These are phyloP conservation scores for Linum trigynum DNA, from an alignment of 345 rosid genomes.

Conservation along the genomic window DNA sequence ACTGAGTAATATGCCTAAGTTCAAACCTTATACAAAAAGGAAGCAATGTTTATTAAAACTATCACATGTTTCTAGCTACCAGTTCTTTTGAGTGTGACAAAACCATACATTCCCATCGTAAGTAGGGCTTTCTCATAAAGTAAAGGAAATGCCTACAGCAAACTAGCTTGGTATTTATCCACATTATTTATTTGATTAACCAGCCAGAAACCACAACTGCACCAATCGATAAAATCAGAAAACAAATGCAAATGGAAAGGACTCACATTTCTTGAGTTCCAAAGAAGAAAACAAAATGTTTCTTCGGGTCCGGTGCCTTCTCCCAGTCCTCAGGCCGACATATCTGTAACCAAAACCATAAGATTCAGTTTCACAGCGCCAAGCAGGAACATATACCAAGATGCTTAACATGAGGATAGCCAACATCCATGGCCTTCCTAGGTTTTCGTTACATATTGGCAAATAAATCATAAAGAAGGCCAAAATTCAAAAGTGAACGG, in stretches of 20 bases:
- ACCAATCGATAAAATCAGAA: not conserved
- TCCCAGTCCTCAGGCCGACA: slow-evolving; percentile 81
- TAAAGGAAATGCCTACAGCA: not conserved
- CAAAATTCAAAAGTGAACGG: not conserved
- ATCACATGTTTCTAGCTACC: too few relatives aligned
- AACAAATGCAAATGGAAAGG: slow-evolving; percentile 4
- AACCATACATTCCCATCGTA: not conserved
- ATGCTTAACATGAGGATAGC: not conserved
- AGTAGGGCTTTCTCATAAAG: too few relatives aligned
- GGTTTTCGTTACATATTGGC: not conserved
- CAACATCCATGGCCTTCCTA: not conserved
- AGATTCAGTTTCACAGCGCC: slow-evolving; percentile 7
- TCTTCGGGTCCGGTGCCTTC: slow-evolving; percentile 60
- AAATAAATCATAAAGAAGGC: not conserved
- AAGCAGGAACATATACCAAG: not conserved
- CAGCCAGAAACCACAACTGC: not conserved
- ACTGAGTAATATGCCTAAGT: too few relatives aligned
- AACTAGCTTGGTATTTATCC: not conserved
- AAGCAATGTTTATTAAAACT: too few relatives aligned
- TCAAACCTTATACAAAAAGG: too few relatives aligned
- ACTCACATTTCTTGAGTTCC: slow-evolving; percentile 94
- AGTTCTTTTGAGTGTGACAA: not conserved
- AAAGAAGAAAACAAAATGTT: slow-evolving; percentile 69
- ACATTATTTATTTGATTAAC: not conserved
- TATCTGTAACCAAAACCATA: slow-evolving; percentile 48